A percentile compares a stretch with the other conserved stretches of the same genome.
Evolutionary conservation across 192 early-diverging fungal genomes (phyloP).

Genomic region (Umbelopsis sp.): DNA sequence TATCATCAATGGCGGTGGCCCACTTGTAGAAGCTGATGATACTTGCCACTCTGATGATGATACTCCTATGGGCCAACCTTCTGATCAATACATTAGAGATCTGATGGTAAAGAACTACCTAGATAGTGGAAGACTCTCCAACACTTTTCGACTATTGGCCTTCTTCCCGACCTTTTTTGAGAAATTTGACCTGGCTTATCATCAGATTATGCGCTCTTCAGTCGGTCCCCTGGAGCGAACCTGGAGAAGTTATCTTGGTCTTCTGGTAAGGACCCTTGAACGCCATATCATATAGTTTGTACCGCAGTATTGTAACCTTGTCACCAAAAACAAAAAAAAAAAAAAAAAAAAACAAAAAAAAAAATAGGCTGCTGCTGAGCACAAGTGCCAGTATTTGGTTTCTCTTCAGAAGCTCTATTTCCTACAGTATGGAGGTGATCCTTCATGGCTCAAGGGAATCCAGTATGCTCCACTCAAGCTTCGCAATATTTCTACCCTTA

Average conservation of each 20-base stretch:
- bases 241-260: conserved; percentile 54
- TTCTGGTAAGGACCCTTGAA: conserved; percentile 45
- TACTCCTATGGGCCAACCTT: conserved; percentile 36
- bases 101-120: conserved; percentile 53
- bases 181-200: conserved; percentile 44
- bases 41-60: conserved; percentile 9
- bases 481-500: conserved; percentile 43
- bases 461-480: conserved; percentile 50
- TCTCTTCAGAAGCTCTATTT: conserved; percentile 55
- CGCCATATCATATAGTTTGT: not conserved
- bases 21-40: not conserved
- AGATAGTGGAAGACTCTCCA: conserved; percentile 47
- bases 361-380: conserved; percentile 50
- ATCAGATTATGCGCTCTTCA: conserved; percentile 40
- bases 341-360: too few species aligned
- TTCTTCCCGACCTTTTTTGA: conserved; percentile 60
- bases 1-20: not conserved
- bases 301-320: too few species aligned
- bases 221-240: conserved; percentile 48
- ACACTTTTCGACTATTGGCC: conserved; percentile 51
- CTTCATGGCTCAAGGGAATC: conserved; percentile 51
- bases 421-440: conserved; percentile 51
- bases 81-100: conserved; percentile 49
- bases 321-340: too few species aligned
- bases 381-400: conserved; percentile 55